Conservation (phyloP, 306 rosid genomes). For the Vigna radiata region DNA sequence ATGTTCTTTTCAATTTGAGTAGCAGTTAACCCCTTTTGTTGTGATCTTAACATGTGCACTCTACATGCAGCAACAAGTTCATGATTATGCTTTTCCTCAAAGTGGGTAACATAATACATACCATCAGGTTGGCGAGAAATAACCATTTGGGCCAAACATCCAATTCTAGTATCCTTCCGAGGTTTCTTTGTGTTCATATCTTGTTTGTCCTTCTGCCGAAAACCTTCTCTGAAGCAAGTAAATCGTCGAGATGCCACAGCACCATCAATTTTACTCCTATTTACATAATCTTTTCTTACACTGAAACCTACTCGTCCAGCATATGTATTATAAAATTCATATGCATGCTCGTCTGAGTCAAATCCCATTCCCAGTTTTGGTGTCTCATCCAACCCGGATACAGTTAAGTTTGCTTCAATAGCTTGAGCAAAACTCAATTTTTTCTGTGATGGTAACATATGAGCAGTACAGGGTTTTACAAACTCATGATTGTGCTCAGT, state of each 20-base stretch:
- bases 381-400: slow-evolving; percentile 53
- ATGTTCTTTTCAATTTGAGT: slow-evolving; percentile 49
- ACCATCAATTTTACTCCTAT: slow-evolving; percentile 74
- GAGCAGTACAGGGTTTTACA: slow-evolving; percentile 51
- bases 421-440: slow-evolving; percentile 65
- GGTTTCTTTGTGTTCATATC: slow-evolving; percentile 59
- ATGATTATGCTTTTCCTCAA: slow-evolving; percentile 73
- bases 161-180: slow-evolving; percentile 70
- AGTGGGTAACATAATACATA: slow-evolving; percentile 65
- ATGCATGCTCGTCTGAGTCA: slow-evolving; percentile 63
- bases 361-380: slow-evolving; percentile 74
- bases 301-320: slow-evolving; percentile 69
- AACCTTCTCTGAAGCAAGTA: slow-evolving; percentile 78
- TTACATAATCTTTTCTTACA: slow-evolving; percentile 73
- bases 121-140: slow-evolving; percentile 69
- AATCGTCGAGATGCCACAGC: slow-evolving; percentile 68
- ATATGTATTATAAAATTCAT: slow-evolving; percentile 65
- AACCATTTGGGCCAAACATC: slow-evolving; percentile 67
- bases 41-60: slow-evolving; percentile 65
- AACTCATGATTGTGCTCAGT: slow-evolving; percentile 66
- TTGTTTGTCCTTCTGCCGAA: slow-evolving; percentile 62
- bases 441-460: slow-evolving; percentile 68
- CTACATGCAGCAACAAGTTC: slow-evolving; percentile 69
- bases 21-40: slow-evolving; percentile 60
- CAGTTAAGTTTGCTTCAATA: slow-evolving; percentile 52